These are phyloP conservation scores for Circinella minor DNA, from an alignment of 371 early-diverging fungal species.

Conservation along the genomic window DNA sequence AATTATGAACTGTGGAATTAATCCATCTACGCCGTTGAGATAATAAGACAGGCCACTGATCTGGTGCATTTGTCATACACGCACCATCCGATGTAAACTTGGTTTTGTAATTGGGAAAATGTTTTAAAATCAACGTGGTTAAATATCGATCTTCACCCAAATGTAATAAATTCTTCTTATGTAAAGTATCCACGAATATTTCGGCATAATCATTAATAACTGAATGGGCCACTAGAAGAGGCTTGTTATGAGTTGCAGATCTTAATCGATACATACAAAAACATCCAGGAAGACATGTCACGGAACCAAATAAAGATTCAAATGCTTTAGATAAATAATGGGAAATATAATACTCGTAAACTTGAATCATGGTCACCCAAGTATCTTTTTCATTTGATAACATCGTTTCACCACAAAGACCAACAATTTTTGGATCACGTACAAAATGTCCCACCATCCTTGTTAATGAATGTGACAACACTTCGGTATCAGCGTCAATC, in stretches of 20 bases:
- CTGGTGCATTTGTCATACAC: slow-evolving; percentile 95
- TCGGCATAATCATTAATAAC: slow-evolving; percentile 96
- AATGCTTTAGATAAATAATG: slow-evolving; percentile 98
- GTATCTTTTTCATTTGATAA: slow-evolving; percentile 87
- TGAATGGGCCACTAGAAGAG: slow-evolving; percentile 87
- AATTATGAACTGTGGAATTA: slow-evolving; percentile 96
- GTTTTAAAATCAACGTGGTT: slow-evolving; percentile 98
- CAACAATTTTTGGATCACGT: slow-evolving; percentile 85
- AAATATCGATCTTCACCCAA: slow-evolving; percentile 91
- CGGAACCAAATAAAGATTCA: slow-evolving; percentile 98
- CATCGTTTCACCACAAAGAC: slow-evolving; percentile 92
- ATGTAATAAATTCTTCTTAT: slow-evolving; percentile 90
- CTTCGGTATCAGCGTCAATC: slow-evolving; percentile 96
- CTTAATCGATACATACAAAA: slow-evolving; percentile 96
- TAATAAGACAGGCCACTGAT: slow-evolving; percentile 88
- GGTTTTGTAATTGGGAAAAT: slow-evolving; percentile 97
- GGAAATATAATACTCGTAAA: slow-evolving; percentile 98
- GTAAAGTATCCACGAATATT: slow-evolving; percentile 96
- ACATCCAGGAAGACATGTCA: slow-evolving; percentile 96
- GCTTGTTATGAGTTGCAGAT: slow-evolving; percentile 77
- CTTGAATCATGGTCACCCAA: slow-evolving; percentile 98
- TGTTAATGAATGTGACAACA: slow-evolving; percentile 77
- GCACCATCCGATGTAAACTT: slow-evolving; percentile 94
- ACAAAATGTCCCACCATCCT: slow-evolving; percentile 82
- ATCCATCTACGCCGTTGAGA: slow-evolving; percentile 91